Evolutionary conservation across 2,329 filamentous ascomycete genomes (phyloP), one percentile per base, ranked within the genome.

Genomic region (Xylaria sp.): DNA sequence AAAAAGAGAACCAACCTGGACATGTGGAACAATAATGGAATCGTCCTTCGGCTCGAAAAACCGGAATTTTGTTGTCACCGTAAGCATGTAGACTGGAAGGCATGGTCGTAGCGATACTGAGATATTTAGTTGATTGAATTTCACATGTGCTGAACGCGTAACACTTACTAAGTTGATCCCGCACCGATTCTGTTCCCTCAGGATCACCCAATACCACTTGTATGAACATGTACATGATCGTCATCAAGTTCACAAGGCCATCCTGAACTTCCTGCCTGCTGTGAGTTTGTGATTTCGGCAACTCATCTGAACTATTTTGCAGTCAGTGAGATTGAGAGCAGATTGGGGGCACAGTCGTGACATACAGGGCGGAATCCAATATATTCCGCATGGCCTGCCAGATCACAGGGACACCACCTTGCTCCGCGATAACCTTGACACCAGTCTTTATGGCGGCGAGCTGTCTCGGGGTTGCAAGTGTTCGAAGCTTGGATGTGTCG

Each of bases 21-120:
- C 89, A 68, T 92, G 87, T 64, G 85, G 91, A 78, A 86, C 85
- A 39, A 66, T 43, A 7, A 70, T 31, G 9, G 68, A 63, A 48
- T 71, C 70, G 8, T 71, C 70, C 39, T 67, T 72, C 7, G 63
- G 62, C 39, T 73, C 71, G 28, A 70, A 68, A 23, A 73, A 94
- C 63, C 92, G 87, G 65, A 93, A 80, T 74, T 88, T 90, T 4
- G 90, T 88, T 39, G 89, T 89, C 23, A 89, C 86, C 57, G 91
- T 88, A 36, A 94, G 87, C 79, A 97, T 86, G 66, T 91, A 91
- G 57, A 92, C 86, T 20, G 94, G 85, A 57, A 97, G 80, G 63
- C 88, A 88, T 0, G 93, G 93, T 28, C 89, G 84, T 60, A 93
- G 80, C 10, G 82, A 82, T 69, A 88, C 87, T 87, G 61, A 20